Base-by-base conservation (phyloP, 345 rosid genomes). In the Sapria himalayana region DNA sequence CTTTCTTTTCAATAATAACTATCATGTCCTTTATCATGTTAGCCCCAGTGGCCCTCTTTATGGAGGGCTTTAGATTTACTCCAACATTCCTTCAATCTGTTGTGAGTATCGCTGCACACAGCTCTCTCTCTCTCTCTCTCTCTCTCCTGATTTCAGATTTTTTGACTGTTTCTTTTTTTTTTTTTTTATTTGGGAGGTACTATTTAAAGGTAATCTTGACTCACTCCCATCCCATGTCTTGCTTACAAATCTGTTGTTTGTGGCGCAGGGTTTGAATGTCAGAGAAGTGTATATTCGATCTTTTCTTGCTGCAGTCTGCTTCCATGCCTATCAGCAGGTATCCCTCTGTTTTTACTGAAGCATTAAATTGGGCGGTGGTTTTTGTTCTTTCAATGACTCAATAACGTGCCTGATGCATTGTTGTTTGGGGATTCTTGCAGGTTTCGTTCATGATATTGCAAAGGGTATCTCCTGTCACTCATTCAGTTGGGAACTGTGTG, bases 241-340 rank as follows among this genome's bases (percentile, higher is more conserved):
- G n/a, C n/a, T n/a, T n/a, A n/a, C n/a, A n/a, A n/a, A n/a, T n/a
- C n/a, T n/a, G n/a, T n/a, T n/a, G n/a, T n/a, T n/a, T n/a, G n/a
- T n/a, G n/a, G n/a, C n/a, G 45, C 58, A 77, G 80, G 95, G 93
- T 15, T 56, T 84, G 59, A 75, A 89, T 67, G 72, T 74, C 56
- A 63, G 71, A 55, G 61, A 74, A 54, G 48, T 84, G 16, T 65
- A 59, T 11, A 39, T 48, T 14, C 69, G 86, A 68, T 67, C 93
- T 41, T 67, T 89, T 22, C 18, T 79, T 12, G 98, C 86, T 33
- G 86, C 98, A 7, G 74, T 89, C 41, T 77, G 77, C 60, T 89
- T 74, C 74, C 98, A 89, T 61, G 98, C 95, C 15, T 84, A 89
- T 61, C 98, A 89, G 63, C 98, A 89, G 91, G 97, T 76, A 44